These are phyloP conservation scores for Claviceps capensis DNA, from an alignment of 2,329 filamentous ascomycete genomes.

Conservation along the genomic window DNA sequence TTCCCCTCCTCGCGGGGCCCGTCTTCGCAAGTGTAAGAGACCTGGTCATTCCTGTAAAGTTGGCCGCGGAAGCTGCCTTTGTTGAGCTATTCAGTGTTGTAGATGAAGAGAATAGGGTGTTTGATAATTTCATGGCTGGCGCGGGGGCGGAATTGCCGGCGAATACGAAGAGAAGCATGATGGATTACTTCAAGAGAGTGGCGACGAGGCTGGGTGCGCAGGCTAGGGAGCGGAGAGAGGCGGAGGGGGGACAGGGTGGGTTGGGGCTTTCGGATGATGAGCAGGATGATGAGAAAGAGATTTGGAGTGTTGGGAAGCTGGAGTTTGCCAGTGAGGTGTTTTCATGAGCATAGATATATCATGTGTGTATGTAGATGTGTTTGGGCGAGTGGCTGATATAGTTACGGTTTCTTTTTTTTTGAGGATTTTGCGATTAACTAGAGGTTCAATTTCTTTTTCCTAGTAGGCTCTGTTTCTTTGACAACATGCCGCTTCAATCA, in stretches of 20 bases:
- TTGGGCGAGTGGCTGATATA: neutral
- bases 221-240: constrained; percentile 77
- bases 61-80: constrained; percentile 90
- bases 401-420: neutral
- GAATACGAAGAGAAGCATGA: constrained; percentile 75
- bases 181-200: constrained; percentile 94
- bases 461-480: too few species aligned
- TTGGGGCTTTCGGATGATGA: constrained; percentile 83
- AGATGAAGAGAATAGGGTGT: constrained; percentile 71
- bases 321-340: constrained; percentile 56
- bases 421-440: neutral
- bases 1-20: constrained; percentile 64
- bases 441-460: neutral
- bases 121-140: constrained; percentile 77
- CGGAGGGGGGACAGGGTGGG: constrained; percentile 78
- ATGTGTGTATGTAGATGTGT: neutral
- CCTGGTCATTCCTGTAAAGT: constrained; percentile 83
- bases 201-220: constrained; percentile 74
- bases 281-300: constrained; percentile 83
- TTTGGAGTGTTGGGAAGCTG: constrained; percentile 88
- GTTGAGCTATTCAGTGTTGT: constrained; percentile 81
- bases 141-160: constrained; percentile 52
- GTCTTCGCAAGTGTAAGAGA: constrained; percentile 87
- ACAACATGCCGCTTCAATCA: too few species aligned
- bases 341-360: constrained; percentile 15